These are phyloP conservation scores for Colletotrichum endophyticum DNA, from an alignment of 2,329 filamentous ascomycete species.

Conservation along the genomic window DNA sequence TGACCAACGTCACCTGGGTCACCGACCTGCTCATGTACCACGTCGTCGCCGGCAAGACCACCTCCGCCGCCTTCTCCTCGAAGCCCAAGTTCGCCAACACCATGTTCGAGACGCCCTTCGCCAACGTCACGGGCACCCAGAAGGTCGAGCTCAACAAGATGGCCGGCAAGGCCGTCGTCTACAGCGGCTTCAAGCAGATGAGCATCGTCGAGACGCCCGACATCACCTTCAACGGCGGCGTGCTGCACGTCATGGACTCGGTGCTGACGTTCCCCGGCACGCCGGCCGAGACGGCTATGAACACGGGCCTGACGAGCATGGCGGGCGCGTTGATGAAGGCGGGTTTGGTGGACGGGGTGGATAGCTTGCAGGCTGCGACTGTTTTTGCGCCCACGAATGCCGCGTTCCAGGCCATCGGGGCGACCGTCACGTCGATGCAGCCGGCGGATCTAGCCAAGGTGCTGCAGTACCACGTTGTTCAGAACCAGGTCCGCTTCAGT, in stretches of 20 bases:
- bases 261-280: conserved; percentile 51
- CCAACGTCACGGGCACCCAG: conserved; percentile 55
- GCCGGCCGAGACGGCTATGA: conserved; percentile 52
- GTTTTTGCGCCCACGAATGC: conserved; percentile 68
- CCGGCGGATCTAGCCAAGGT: conserved; percentile 53
- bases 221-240: conserved; percentile 51
- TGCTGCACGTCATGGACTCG: conserved; percentile 58
- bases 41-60: conserved; percentile 59
- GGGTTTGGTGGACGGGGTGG: conserved; percentile 44
- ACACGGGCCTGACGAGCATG: conserved; percentile 48
- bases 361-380: conserved; percentile 43
- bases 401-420: conserved; percentile 63
- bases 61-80: conserved; percentile 28
- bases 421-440: conserved; percentile 50
- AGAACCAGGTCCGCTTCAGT: conserved; percentile 45
- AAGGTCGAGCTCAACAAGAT: conserved; percentile 46
- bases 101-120: conserved; percentile 41
- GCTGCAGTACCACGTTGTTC: conserved; percentile 69
- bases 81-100: conserved; percentile 32
- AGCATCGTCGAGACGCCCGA: conserved; percentile 46
- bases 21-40: conserved; percentile 64
- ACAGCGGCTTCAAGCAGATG: conserved; percentile 32
- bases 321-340: conserved; percentile 38
- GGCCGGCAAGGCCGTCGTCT: conserved; percentile 45
- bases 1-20: conserved; percentile 45